These are phyloP conservation scores for Haplosporangium gracile DNA, from an alignment of 192 early-diverging fungal species.

Conservation along the genomic window DNA sequence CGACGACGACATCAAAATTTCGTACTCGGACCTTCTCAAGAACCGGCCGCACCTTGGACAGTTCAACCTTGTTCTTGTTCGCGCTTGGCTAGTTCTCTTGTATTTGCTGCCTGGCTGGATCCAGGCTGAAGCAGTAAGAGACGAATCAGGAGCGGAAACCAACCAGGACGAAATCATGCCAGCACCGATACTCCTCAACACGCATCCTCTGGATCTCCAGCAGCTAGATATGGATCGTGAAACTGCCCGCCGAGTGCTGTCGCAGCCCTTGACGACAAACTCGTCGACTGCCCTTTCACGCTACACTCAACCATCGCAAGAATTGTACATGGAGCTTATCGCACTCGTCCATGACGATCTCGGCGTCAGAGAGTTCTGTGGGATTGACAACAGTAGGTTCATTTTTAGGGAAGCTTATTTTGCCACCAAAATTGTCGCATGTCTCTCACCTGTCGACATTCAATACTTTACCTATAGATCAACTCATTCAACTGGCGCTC, in stretches of 20 bases:
- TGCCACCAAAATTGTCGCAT: neutral
- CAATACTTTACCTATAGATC: constrained; percentile 40
- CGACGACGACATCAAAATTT: constrained; percentile 54
- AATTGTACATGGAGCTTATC: constrained; percentile 58
- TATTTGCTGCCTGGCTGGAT: constrained; percentile 47
- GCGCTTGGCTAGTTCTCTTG: constrained; percentile 41
- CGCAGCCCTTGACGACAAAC: constrained; percentile 30
- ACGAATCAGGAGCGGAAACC: neutral
- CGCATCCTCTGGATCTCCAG: constrained; percentile 15
- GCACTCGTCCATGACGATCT: constrained; percentile 70
- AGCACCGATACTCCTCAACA: neutral
- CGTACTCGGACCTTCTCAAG: constrained; percentile 39
- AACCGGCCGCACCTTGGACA: constrained; percentile 48
- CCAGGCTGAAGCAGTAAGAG: neutral
- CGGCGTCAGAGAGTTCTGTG: constrained; percentile 72
- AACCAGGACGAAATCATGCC: neutral
- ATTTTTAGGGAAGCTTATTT: neutral
- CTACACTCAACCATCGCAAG: constrained; percentile 25
- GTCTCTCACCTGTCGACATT: neutral
- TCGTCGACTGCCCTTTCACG: constrained; percentile 1
- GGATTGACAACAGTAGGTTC: constrained; percentile 48
- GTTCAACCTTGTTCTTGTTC: constrained; percentile 42
- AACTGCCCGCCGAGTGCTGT: constrained; percentile 13
- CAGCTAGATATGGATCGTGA: constrained; percentile 32
- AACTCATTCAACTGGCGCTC: constrained; percentile 62